A percentile compares a stretch with the other conserved stretches of the same genome.
Conservation (phyloP, 148 eudicot species). For the Rhododendron mucronatum region DNA sequence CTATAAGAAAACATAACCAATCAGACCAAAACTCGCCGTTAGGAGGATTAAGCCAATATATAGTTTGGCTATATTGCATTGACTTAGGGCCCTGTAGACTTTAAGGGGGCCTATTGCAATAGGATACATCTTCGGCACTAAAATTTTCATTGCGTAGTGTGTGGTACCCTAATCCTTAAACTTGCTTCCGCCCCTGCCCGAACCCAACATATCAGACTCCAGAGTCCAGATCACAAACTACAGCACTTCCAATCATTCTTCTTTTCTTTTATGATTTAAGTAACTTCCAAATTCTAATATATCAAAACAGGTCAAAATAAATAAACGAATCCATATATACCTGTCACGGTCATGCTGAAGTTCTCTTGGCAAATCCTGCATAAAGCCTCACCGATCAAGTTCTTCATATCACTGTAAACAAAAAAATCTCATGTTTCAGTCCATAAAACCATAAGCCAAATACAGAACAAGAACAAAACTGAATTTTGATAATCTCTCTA, state of each 20-base stretch:
- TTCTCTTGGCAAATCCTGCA: constrained; percentile 77
- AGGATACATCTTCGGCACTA: too few species aligned
- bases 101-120: neutral
- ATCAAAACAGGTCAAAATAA: neutral
- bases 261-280: neutral
- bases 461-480: neutral
- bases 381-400: constrained; percentile 65
- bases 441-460: neutral
- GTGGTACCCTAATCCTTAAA: neutral
- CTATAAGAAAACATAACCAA: neutral
- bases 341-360: constrained; percentile 67
- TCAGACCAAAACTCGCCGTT: neutral
- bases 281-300: too few species aligned
- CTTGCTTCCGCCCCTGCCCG: neutral
- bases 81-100: neutral
- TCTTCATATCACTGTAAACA: constrained; percentile 67
- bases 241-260: neutral
- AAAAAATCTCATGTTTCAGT: neutral
- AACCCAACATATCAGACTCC: neutral
- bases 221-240: neutral
- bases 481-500: neutral
- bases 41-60: neutral
- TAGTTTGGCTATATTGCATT: neutral
- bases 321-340: constrained; percentile 11
- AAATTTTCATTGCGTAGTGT: neutral